Conservation (phyloP, 2,329 filamentous ascomycete genomes). For the Ophiocordyceps polyrhachis-furcata region DNA sequence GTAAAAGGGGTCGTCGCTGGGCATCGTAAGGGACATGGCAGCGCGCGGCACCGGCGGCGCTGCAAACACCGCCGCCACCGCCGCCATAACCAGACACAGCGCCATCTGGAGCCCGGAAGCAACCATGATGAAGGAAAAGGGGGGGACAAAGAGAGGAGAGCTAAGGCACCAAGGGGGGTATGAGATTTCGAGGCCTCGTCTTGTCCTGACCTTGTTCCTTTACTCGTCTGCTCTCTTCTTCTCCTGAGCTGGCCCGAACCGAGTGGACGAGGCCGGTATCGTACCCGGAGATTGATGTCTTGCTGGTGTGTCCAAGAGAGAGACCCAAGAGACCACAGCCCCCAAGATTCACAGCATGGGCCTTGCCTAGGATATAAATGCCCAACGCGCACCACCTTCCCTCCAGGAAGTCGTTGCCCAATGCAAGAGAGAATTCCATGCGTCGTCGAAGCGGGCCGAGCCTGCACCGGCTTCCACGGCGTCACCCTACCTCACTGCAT, state of each 20-base stretch:
- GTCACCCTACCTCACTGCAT: neutral
- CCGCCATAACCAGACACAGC: neutral
- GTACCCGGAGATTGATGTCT: neutral
- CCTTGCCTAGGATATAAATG: neutral
- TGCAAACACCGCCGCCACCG: neutral
- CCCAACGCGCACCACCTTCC: neutral
- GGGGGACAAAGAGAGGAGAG: neutral
- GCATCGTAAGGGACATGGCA: neutral
- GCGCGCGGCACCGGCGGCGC: neutral
- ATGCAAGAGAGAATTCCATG: neutral
- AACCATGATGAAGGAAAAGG: conserved; percentile 1
- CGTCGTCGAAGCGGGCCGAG: neutral
- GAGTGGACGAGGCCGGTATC: neutral
- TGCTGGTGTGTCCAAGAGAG: too few species aligned
- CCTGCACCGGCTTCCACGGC: too few species aligned
- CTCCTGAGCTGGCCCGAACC: neutral
- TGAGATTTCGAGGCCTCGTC: neutral
- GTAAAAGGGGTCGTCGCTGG: conserved; percentile 10
- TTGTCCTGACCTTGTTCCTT: neutral
- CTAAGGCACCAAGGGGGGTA: neutral
- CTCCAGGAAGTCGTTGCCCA: neutral
- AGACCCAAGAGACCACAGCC: neutral
- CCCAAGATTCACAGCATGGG: neutral
- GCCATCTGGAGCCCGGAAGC: neutral
- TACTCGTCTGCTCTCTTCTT: neutral